Evolutionary conservation across 768 basidiomycete species (phyloP).

Genomic region (Mycena metata): DNA sequence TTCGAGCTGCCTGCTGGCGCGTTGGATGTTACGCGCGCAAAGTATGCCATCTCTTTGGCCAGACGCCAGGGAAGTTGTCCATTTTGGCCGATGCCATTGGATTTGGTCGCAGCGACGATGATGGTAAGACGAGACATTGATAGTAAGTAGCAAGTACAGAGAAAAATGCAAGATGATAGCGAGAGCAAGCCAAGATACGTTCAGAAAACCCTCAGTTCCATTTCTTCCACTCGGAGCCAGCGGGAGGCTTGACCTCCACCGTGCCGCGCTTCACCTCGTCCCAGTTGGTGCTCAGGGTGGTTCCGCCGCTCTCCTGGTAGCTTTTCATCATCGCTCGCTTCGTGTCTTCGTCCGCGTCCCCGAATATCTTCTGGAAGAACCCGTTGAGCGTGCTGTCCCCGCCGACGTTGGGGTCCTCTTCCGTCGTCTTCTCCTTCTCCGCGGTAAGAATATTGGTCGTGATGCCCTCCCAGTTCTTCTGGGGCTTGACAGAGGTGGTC

Average conservation of each 20-base stretch:
- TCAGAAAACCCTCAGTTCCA: conserved; percentile 64
- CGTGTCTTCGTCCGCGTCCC: conserved; percentile 92
- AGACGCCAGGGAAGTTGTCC: conserved; percentile 90
- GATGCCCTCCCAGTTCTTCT: conserved; percentile 93
- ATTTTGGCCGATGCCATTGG: conserved; percentile 89
- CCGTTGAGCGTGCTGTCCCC: conserved; percentile 89
- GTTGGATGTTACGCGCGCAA: conserved; percentile 80
- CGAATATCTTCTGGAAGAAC: conserved; percentile 94
- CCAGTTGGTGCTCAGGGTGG: conserved; percentile 97
- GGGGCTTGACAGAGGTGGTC: conserved; percentile 56
- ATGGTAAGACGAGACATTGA: conserved; percentile 82
- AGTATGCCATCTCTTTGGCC: conserved; percentile 92
- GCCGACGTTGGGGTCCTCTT: conserved; percentile 90
- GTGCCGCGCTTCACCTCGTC: conserved; percentile 80
- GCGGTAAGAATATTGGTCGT: conserved; percentile 73
- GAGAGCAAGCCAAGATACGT: conserved; percentile 17
- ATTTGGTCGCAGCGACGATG: conserved; percentile 91
- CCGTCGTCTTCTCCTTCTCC: conserved; percentile 77
- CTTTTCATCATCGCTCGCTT: conserved; percentile 98
- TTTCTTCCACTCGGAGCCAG: conserved; percentile 87
- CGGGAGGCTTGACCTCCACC: conserved; percentile 86
- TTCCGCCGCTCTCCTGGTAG: conserved; percentile 94
- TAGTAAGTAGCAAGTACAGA: conserved; percentile 13
- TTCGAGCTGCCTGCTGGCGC: conserved; percentile 72
- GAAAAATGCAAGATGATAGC: conserved; percentile 31